Conservation (phyloP, 768 basidiomycete species). For the Lanmaoa pseudosensibilis region DNA sequence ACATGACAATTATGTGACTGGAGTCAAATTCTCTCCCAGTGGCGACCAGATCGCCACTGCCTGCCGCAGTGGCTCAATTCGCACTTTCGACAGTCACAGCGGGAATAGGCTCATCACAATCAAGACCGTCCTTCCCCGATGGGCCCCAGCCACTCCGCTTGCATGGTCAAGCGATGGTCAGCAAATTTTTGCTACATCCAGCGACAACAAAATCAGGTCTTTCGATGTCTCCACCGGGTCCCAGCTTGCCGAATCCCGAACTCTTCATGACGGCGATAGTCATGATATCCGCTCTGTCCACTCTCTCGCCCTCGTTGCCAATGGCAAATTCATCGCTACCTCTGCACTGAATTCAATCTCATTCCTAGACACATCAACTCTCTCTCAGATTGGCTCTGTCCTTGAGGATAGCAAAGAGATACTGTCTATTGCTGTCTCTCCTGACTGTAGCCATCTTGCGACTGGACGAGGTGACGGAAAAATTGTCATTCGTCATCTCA, state of each 20-base stretch:
- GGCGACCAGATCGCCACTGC: not conserved
- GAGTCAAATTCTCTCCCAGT: not conserved
- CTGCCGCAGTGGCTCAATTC: not conserved
- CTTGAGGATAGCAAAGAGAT: not conserved
- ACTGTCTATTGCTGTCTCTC: not conserved
- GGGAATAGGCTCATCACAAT: not conserved
- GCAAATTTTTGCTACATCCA: not conserved
- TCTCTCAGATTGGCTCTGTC: not conserved
- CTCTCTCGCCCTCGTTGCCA: not conserved
- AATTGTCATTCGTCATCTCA: not conserved
- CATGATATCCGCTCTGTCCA: too few species aligned
- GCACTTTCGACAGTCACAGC: not conserved
- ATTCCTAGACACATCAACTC: not conserved
- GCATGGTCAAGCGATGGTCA: not conserved
- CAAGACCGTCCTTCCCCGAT: not conserved
- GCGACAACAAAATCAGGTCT: not conserved
- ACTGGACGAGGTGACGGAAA: not conserved
- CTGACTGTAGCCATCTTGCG: not conserved
- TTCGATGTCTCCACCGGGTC: not conserved
- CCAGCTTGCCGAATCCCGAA: not conserved
- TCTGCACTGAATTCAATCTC: not conserved
- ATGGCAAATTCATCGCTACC: not conserved
- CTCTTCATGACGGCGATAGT: not conserved
- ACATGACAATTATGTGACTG: not conserved
- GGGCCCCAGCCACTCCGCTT: not conserved